Evolutionary conservation across 208 protist genomes (phyloP).

Genomic region (Strigomonas culicis): DNA sequence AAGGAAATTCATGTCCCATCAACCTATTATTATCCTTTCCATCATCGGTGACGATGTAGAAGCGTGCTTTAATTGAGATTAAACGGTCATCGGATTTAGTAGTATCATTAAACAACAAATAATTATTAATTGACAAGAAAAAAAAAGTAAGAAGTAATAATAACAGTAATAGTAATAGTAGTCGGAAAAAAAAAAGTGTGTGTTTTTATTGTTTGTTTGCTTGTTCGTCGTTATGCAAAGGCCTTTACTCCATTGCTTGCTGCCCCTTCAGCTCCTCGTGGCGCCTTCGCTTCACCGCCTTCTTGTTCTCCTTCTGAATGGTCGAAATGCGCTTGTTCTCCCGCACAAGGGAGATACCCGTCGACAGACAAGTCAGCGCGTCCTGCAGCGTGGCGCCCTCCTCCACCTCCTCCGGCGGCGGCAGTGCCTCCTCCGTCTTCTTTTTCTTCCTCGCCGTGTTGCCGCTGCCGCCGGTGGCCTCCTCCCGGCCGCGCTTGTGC

Average conservation of each 20-base stretch:
- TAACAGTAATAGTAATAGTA: background rate
- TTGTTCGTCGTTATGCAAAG: background rate
- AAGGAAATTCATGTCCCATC: no score
- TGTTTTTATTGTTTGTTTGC: conserved; percentile 7
- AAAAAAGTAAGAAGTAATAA: conserved; percentile 2
- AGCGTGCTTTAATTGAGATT: no score
- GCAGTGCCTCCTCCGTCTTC: background rate
- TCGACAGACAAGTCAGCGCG: background rate
- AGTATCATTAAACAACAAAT: background rate
- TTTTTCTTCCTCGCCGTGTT: conserved; percentile 1
- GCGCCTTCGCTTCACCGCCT: conserved; percentile 7
- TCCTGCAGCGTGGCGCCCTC: conserved; percentile 2
- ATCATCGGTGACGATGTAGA: no score
- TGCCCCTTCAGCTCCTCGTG: conserved; percentile 2
- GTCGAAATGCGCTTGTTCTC: conserved; percentile 6
- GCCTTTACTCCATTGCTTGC: background rate
- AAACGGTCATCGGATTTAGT: no score
- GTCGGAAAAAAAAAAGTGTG: conserved; percentile 1
- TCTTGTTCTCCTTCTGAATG: conserved; percentile 5
- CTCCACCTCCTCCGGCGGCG: background rate
- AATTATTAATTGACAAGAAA: conserved; percentile 1
- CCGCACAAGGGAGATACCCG: background rate
- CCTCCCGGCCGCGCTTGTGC: background rate
- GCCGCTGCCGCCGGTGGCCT: background rate
- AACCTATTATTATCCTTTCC: no score